Conservation (phyloP, 176 grass and related monocot species). For the Aegilops sharonensis region DNA sequence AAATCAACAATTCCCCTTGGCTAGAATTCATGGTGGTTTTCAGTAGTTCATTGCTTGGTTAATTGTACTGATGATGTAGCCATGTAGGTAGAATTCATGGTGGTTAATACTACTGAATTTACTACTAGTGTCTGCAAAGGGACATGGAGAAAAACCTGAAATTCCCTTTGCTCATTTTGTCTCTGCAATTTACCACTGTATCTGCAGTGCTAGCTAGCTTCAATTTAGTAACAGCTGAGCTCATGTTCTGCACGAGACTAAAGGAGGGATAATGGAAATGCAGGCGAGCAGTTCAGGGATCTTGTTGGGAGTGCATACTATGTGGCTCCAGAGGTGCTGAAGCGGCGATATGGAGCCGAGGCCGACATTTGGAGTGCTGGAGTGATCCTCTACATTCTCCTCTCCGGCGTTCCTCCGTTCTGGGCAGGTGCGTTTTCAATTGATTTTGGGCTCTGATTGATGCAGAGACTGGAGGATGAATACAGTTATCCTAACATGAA, state of each 20-base stretch:
- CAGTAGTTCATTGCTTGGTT: too few species aligned
- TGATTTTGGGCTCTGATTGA: neutral
- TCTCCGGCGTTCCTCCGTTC: constrained; percentile 93
- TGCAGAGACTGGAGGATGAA: neutral
- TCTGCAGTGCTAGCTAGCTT: neutral
- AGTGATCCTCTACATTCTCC: constrained; percentile 93
- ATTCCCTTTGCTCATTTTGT: too few species aligned
- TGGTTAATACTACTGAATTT: neutral
- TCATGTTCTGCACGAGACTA: neutral
- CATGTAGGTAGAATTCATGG: neutral
- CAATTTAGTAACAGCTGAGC: neutral
- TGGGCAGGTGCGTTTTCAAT: constrained; percentile 54
- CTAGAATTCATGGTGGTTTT: too few species aligned
- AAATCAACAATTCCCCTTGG: neutral
- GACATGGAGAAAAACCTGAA: too few species aligned
- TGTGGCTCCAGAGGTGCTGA: constrained; percentile 82
- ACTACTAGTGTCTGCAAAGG: neutral
- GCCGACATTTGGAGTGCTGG: constrained; percentile 95
- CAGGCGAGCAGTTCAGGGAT: constrained; percentile 81
- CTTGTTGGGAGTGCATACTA: constrained; percentile 91
- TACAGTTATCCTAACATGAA: neutral
- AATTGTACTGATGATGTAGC: too few species aligned
- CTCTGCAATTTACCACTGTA: neutral
- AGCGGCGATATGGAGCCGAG: constrained; percentile 69
- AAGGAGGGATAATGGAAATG: neutral